Percentiles rank a stretch among this genome's conserved stretches.
These are phyloP conservation scores for Aureobasidium sp. DNA, from an alignment of 2,329 filamentous ascomycete species.

Conservation along the genomic window DNA sequence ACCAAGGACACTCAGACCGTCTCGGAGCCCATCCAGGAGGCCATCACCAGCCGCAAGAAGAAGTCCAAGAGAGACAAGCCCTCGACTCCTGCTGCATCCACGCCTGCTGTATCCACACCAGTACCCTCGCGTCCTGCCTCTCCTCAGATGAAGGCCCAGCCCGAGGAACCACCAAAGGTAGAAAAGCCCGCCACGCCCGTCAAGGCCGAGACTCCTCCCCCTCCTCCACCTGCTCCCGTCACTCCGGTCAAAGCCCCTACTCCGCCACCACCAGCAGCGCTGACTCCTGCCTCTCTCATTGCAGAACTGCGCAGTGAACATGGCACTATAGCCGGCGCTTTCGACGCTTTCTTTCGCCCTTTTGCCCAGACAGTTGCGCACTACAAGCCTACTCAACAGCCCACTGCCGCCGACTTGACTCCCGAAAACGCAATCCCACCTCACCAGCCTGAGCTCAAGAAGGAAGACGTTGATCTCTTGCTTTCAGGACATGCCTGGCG, in stretches of 20 bases:
- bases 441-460: slow-evolving; percentile 37
- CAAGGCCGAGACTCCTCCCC: slow-evolving; percentile 17
- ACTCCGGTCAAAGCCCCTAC: slow-evolving; percentile 27
- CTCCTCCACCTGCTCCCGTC: slow-evolving; percentile 19
- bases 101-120: slow-evolving; percentile 1
- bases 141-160: slow-evolving; percentile 20
- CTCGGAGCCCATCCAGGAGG: slow-evolving; percentile 55
- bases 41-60: slow-evolving; percentile 74
- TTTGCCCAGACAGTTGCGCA: slow-evolving; percentile 21
- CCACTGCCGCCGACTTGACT: slow-evolving; percentile 16
- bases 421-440: slow-evolving; percentile 28
- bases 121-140: slow-evolving; percentile 10
- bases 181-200: slow-evolving; percentile 21
- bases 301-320: slow-evolving; percentile 27
- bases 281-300: slow-evolving; percentile 28
- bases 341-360: slow-evolving; percentile 30
- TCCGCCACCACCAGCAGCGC: slow-evolving; percentile 26
- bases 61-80: slow-evolving; percentile 63
- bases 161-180: slow-evolving; percentile 19
- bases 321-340: slow-evolving; percentile 24
- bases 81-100: not conserved
- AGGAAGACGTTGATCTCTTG: slow-evolving; percentile 51
- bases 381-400: slow-evolving; percentile 25
- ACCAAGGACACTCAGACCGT: slow-evolving; percentile 34
- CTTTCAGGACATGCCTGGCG: slow-evolving; percentile 27